Conservation (phyloP, 352 stramenopile genomes). For the Globisporangium orthogonon region DNA sequence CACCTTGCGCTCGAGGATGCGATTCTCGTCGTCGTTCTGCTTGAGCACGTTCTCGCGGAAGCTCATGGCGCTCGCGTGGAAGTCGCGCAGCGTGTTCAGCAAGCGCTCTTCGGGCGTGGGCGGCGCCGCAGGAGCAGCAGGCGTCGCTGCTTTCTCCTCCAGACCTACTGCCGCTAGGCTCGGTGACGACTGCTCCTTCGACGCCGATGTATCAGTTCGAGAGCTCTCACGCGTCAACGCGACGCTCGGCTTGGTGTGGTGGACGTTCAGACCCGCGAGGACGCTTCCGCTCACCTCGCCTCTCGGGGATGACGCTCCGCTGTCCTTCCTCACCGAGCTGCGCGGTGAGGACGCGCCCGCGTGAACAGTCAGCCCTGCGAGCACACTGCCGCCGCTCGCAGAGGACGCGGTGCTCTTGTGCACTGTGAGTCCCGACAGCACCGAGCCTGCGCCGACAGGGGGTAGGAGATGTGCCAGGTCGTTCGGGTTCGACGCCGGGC, state of each 20-base stretch:
- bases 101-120: conserved; percentile 60
- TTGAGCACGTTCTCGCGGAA: conserved; percentile 59
- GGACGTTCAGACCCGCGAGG: conserved; percentile 46
- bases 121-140: conserved; percentile 18
- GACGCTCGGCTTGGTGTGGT: conserved; percentile 17
- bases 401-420: conserved; percentile 18
- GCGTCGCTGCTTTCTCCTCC: conserved; percentile 20
- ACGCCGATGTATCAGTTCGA: conserved; percentile 7
- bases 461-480: conserved; percentile 66
- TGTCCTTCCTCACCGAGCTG: background rate
- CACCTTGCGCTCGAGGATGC: conserved; percentile 57
- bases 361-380: conserved; percentile 68
- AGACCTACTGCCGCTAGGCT: conserved; percentile 13
- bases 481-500: conserved; percentile 32
- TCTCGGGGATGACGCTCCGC: conserved; percentile 7
- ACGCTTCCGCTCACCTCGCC: conserved; percentile 27
- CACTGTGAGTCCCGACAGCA: conserved; percentile 61
- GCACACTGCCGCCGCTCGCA: conserved; percentile 21
- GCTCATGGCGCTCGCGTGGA: conserved; percentile 60
- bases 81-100: conserved; percentile 62
- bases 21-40: conserved; percentile 72
- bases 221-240: conserved; percentile 1
- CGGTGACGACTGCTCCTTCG: conserved; percentile 8
- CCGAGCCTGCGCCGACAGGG: conserved; percentile 43
- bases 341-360: background rate